A percentile compares a stretch with the other conserved stretches of the same genome.
Evolutionary conservation across 768 basidiomycete species (phyloP).

Genomic region (Macrolepiota fuliginosa): DNA sequence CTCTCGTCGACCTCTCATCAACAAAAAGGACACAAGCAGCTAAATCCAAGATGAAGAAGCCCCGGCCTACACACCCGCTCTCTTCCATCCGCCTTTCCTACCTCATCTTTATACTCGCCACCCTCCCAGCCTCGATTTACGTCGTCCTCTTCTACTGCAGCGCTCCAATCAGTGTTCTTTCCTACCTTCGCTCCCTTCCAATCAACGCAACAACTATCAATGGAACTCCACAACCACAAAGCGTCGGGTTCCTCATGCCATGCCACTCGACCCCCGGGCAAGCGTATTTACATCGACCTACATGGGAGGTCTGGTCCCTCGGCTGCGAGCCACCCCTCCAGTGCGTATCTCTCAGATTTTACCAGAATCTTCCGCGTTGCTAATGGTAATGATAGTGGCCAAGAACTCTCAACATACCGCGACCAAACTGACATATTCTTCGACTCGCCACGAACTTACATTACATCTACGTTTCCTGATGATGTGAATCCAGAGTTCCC

Average conservation of each 20-base stretch:
- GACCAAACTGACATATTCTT: slow-evolving; percentile 89
- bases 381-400: slow-evolving; percentile 33
- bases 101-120: slow-evolving; percentile 45
- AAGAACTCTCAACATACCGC: slow-evolving; percentile 54
- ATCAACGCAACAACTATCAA: slow-evolving; percentile 38
- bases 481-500: slow-evolving; percentile 64
- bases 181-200: slow-evolving; percentile 59
- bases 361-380: slow-evolving; percentile 1
- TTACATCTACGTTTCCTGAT: slow-evolving; percentile 64
- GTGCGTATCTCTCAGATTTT: slow-evolving; percentile 42
- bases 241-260: slow-evolving; percentile 86
- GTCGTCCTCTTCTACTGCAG: slow-evolving; percentile 72
- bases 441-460: slow-evolving; percentile 61
- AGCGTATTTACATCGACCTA: slow-evolving; percentile 74
- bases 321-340: slow-evolving; percentile 90
- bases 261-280: slow-evolving; percentile 97
- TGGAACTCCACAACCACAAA: slow-evolving; percentile 17
- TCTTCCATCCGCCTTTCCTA: slow-evolving; percentile 34
- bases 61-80: background rate
- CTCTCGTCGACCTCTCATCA: slow-evolving; percentile 51
- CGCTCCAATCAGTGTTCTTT: slow-evolving; percentile 76
- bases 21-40: background rate
- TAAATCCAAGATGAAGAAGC: slow-evolving; percentile 4
- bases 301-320: slow-evolving; percentile 73
- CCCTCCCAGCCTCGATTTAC: slow-evolving; percentile 65